Evolutionary conservation across 441 rosid genomes (phyloP), one percentile per base, ranked within the genome.

Genomic region (Corymbia calophylla): DNA sequence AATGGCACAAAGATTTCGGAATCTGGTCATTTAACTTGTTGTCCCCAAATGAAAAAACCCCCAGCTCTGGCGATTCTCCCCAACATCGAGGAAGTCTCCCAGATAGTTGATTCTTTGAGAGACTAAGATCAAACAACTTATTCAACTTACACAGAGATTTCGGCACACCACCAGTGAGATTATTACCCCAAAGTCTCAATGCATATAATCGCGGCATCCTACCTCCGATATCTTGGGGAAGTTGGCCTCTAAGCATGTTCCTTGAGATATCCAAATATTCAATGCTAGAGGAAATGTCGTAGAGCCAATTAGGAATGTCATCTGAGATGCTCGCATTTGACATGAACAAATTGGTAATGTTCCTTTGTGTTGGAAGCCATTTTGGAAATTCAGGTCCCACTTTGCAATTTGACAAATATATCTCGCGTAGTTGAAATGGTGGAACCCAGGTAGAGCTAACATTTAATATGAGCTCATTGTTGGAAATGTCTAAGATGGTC

Each of bases 121-220:
- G 82, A 5, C 0, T 19, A 35, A 73, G 6, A 3, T 0, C 8
- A 73, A 0, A 0, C 29, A 21, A 0, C 16, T 0, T 0, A 21
- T 39, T 35, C 47, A 73, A 73, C 82, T 73, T 73, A 10, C 49
- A 73, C 29, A 73, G 4, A 73, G 47, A 73, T 10, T 23, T 73
- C 7, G 29, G 49, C 19, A 73, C 11, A 29, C 29, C 82, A 21
- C 82, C 82, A 0, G 27, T 73, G 16, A 73, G 95, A 91, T 90
- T 89, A 92, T 96, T 96, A 5, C 87, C 49, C 53, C 92, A 90
- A 89, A 93, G 93, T 70, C 44, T 39, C 6, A 39, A 91, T 88
- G 27, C 94, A 5, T 1, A 64, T 35, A 73, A 3, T 0, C 0
- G 29, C 2, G 29, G 82, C 82, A 73, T 70, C 48, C 93, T 92